phyloP scores from a whole-genome alignment of 192 early-diverging fungal genomes.

The Mortierella alpina region DNA sequence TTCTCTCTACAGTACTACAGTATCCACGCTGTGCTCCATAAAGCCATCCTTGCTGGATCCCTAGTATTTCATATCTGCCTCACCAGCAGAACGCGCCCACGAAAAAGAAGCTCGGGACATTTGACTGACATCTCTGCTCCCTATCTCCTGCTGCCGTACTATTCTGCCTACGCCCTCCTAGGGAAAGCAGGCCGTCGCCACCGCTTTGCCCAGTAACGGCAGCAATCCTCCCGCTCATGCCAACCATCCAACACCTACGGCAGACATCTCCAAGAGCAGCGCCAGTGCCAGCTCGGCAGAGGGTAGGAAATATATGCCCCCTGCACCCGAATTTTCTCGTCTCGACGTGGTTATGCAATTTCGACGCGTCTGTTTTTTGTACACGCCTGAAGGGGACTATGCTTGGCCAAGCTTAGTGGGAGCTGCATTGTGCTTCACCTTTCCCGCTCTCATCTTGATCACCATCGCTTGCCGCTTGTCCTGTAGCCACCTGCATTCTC shows the following conservation, averaged over 20 bases:
- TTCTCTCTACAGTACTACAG: not conserved
- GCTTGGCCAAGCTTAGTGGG: no score
- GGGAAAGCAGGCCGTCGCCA: constrained; percentile 4
- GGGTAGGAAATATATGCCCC: no score
- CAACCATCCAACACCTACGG: no score
- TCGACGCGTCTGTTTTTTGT: no score
- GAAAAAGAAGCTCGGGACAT: not conserved
- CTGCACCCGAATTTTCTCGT: no score
- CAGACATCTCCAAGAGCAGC: no score
- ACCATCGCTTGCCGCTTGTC: not conserved
- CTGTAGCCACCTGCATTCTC: not conserved
- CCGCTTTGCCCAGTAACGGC: not conserved
- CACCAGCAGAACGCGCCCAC: not conserved
- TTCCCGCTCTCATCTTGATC: not conserved
- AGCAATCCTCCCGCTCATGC: no score
- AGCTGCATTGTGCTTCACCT: not conserved
- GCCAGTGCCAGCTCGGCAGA: no score
- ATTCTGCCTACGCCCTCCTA: not conserved
- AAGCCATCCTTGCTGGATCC: no score
- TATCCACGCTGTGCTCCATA: not conserved
- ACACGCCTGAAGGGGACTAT: no score
- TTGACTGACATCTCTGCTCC: not conserved
- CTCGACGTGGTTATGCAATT: no score
- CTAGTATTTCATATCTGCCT: no score
- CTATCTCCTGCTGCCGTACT: not conserved